Evolutionary conservation across 225 moss, liverwort and hornwort species (phyloP).

Genomic region (Thuidium tamariscinum): DNA sequence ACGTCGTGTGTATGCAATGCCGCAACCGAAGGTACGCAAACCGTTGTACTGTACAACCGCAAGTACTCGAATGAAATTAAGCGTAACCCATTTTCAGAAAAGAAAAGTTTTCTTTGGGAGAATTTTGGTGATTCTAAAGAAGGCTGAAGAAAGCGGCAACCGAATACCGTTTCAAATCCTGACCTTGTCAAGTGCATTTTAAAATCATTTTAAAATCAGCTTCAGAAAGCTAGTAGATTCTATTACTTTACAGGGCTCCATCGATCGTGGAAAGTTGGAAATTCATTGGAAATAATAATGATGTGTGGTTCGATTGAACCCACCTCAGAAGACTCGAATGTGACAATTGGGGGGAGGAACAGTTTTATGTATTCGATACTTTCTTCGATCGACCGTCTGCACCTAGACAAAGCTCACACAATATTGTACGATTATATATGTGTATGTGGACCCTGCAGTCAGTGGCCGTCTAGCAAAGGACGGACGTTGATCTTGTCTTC

Average conservation of each 20-base stretch:
- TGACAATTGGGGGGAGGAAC: background rate
- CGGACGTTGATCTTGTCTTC: background rate
- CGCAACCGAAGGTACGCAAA: background rate
- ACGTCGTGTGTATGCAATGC: background rate
- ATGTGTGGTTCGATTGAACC: background rate
- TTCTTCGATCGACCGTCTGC: background rate
- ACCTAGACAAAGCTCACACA: background rate
- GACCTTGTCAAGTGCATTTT: too few species aligned
- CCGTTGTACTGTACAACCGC: too few species aligned
- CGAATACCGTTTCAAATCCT: too few species aligned
- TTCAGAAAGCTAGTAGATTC: background rate
- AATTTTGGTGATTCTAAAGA: background rate
- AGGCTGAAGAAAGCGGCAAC: background rate
- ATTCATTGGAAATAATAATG: background rate
- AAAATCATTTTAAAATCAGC: background rate
- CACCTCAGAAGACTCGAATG: background rate
- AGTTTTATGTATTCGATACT: background rate
- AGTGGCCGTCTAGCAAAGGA: background rate
- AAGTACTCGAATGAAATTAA: too few species aligned
- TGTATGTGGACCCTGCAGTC: background rate
- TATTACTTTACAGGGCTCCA: background rate
- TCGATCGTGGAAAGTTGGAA: background rate
- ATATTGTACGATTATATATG: background rate
- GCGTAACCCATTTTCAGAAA: background rate
- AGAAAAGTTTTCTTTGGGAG: background rate